Conservation (phyloP, 257 asterid genomes). For the Fraxinus pennsylvanica region DNA sequence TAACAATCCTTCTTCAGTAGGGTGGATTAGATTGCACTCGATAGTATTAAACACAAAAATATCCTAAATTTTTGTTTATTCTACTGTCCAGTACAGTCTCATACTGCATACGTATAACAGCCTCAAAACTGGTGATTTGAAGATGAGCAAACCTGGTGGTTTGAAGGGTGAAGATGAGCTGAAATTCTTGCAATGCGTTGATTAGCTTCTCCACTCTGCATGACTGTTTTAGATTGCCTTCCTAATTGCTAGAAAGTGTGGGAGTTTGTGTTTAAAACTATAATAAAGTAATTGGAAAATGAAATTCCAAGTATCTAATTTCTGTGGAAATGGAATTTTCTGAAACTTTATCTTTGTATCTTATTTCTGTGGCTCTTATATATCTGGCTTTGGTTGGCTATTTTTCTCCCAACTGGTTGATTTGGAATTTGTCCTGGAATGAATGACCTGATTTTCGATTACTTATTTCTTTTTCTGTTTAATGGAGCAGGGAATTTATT, state of each 20-base stretch:
- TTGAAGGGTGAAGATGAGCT: conserved; percentile 80
- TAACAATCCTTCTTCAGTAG: too few relatives aligned
- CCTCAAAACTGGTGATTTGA: not conserved
- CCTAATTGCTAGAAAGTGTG: not conserved
- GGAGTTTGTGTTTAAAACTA: conserved; percentile 7
- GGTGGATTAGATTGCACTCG: not conserved
- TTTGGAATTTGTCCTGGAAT: not conserved
- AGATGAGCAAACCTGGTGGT: conserved; percentile 50
- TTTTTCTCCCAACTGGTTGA: conserved; percentile 28
- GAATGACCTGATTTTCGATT: not conserved
- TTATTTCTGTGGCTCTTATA: conserved; percentile 62
- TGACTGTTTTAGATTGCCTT: conserved; percentile 14
- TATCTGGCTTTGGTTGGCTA: conserved; percentile 25
- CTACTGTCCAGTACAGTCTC: too few relatives aligned
- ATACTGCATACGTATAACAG: not conserved
- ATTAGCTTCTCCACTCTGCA: conserved; percentile 51
- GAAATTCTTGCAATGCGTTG: conserved; percentile 77
- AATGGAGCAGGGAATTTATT: too few relatives aligned
- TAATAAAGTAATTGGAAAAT: conserved; percentile 22
- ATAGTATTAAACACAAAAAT: too few relatives aligned
- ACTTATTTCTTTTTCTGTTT: too few relatives aligned
- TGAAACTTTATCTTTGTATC: conserved; percentile 50
- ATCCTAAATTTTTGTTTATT: too few relatives aligned
- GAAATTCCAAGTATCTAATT: not conserved
- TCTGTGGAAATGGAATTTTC: conserved; percentile 37